Evolutionary conservation across 1,284 basidiomycete genomes (phyloP).

Genomic region (Trichosporon sp.): DNA sequence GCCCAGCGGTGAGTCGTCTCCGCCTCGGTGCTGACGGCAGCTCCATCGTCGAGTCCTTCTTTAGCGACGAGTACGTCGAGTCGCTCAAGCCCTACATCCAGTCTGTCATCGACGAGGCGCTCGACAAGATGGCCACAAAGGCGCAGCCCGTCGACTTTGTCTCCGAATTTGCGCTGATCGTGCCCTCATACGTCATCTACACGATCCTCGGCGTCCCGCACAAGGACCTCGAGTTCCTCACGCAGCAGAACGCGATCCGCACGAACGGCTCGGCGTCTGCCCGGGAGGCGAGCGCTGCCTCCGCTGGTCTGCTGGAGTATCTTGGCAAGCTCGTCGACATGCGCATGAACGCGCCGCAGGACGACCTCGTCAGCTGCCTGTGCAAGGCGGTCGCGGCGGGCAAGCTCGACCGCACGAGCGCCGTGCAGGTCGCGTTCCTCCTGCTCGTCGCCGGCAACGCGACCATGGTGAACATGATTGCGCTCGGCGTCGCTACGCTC

Average conservation of each 20-base stretch:
- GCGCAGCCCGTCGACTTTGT: conserved; percentile 6
- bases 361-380: conserved; percentile 10
- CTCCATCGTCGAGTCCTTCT: conserved; percentile 11
- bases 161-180: conserved; percentile 11
- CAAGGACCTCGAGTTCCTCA: conserved; percentile 16
- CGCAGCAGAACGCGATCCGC: conserved; percentile 11
- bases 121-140: conserved; percentile 12
- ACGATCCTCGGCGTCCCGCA: conserved; percentile 16
- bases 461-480: conserved; percentile 20
- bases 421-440: conserved; percentile 17
- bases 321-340: conserved; percentile 8
- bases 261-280: conserved; percentile 11
- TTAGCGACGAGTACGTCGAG: conserved; percentile 7
- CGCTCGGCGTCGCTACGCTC: conserved; percentile 13
- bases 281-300: conserved; percentile 8
- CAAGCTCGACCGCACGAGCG: conserved; percentile 7
- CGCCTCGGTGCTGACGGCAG: background rate
- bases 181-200: conserved; percentile 16
- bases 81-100: conserved; percentile 12
- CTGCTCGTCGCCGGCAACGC: conserved; percentile 17
- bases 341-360: conserved; percentile 7
- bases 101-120: conserved; percentile 4
- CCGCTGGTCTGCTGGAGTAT: conserved; percentile 8
- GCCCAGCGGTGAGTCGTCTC: conserved; percentile 1
- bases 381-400: conserved; percentile 6